Evolutionary conservation across 2,329 filamentous ascomycete genomes (phyloP), one percentile per base, ranked within the genome.

Genomic region (Aspergillus aculeatus): DNA sequence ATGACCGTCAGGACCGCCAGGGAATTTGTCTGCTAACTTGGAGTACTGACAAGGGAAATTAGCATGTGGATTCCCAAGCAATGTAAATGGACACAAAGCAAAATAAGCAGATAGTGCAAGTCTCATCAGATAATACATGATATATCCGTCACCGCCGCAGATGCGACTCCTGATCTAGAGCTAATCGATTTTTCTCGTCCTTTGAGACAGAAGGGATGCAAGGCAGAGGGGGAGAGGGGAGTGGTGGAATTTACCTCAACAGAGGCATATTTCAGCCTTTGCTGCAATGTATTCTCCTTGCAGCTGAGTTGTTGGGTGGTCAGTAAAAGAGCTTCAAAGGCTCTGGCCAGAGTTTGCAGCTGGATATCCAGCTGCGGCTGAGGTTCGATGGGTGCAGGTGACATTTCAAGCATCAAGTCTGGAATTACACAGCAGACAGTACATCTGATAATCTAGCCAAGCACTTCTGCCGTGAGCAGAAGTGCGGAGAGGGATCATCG

Each of bases 121-220:
- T 81, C 79, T 76, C 74, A 69, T 82, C 80, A 81, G 79, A 75
- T 80, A 80, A 82, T 81, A 82, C 75, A 82, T 82, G 78, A 75
- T 77, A 69, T 85, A 76, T 89, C 86, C 81, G 82, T 90, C 88
- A 85, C 77, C 72, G 81, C 80, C 82, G 80, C 81, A 76, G 64
- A 69, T 72, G 82, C 80, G 84, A 82, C 87, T 91, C 83, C 82
- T 88, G 89, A 90, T 91, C 89, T 91, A 91, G 89, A 92, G 89
- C 89, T 91, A 91, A 89, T 77, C 71, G 73, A 69, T 70, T 71
- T 78, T 75, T 79, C 74, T 83, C 82, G 75, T 83, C 80, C 82
- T 78, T 64, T 70, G 73, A 76, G 71, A 73, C 68, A 63, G 52
- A 48, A 53, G 57, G 54, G 48, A 54, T 35, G 35, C 50, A 24